Percentiles rank a stretch among this genome's conserved stretches.
Evolutionary conservation across 2,329 filamentous ascomycete genomes (phyloP).

Genomic region (Colletotrichum sp.): DNA sequence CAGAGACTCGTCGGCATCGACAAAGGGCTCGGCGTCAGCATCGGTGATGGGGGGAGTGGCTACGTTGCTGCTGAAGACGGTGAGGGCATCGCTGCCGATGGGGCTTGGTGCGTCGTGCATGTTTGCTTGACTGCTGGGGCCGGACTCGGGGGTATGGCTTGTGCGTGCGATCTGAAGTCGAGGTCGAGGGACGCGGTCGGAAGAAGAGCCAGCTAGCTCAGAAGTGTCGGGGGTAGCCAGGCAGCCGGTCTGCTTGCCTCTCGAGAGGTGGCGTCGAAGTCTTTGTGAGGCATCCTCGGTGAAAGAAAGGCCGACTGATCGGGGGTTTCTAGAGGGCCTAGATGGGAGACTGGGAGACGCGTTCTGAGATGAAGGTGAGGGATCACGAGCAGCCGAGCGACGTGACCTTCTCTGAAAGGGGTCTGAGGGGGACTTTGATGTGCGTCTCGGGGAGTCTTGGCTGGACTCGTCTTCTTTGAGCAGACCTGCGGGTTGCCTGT

Average conservation of each 20-base stretch:
- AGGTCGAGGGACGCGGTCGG: constrained; percentile 42
- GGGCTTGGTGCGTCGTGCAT: constrained; percentile 46
- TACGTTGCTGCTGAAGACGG: constrained; percentile 66
- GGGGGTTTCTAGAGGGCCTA: constrained; percentile 1
- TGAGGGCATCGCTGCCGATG: constrained; percentile 59
- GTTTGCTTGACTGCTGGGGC: constrained; percentile 37
- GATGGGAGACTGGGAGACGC: constrained; percentile 31
- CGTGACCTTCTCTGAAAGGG: constrained; percentile 34
- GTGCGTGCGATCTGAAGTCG: constrained; percentile 46
- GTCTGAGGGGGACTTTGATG: constrained; percentile 29
- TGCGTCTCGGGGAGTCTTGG: constrained; percentile 29
- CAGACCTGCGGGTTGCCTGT: constrained; percentile 5
- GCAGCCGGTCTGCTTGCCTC: constrained; percentile 34
- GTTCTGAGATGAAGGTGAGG: constrained; percentile 37
- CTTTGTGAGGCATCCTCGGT: constrained; percentile 39
- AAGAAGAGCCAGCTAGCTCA: constrained; percentile 39
- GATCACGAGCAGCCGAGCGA: constrained; percentile 34
- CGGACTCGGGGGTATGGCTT: constrained; percentile 51
- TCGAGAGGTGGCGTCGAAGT: constrained; percentile 41
- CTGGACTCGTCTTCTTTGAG: constrained; percentile 32
- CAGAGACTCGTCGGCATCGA: constrained; percentile 55
- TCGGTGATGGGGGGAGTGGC: constrained; percentile 80
- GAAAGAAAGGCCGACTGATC: constrained; percentile 21
- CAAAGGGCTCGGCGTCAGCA: constrained; percentile 68
- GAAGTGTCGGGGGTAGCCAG: constrained; percentile 66